Base-by-base conservation (phyloP, 805 yeast species). In the Yarrowia hollandica region DNA sequence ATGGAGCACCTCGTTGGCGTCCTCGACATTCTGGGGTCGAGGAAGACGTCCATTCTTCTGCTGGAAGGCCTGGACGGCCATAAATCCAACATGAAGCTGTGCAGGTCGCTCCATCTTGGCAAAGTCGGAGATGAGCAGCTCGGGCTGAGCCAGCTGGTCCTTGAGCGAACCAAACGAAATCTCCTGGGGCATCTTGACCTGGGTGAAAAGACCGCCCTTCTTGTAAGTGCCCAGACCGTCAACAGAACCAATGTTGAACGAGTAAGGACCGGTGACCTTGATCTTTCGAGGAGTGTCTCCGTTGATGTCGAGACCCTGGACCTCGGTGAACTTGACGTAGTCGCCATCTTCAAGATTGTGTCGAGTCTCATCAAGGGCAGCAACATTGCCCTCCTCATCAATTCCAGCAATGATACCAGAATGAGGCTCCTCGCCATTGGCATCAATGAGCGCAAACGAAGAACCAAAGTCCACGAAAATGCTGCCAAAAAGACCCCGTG, bases 321-420 rank as follows among this genome's bases (percentile, higher is more conserved):
- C 85, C 73, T 91, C 98, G 12, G 86, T 69, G 67, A 94, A 90
- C 71, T 86, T 88, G 59, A 94, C 96, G 69, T 75, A 87, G 66
- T 88, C 87, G 15, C 97, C 98, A 72, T 90, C 96, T 76, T 91
- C 89, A 59, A 94, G 78, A 16, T 96, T 96, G 69, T 94, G 99
- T 72, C 98, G 84, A 62, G 82, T 85, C 64, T 90, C 97, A 69
- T 88, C 96, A 66, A 92, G 79, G 78, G 88, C 89, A 18, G 97
- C 86, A n/a, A 94, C 97, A 10, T 90, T 86, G 60, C 98, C 98
- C 69, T 88, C 81, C 10, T 75, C 71, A 69, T 91, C 97, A 62
- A 94, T 86, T 69, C 88, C 96, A 1, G 96, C 87, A 1, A 94
- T 88, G 61, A 89, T 86, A 44, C 99, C 98, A 4, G 84, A 70